Percentiles rank a stretch among this genome's conserved stretches.
These are phyloP conservation scores for Tulasnella sp. DNA, from an alignment of 768 basidiomycete genomes.

Conservation along the genomic window DNA sequence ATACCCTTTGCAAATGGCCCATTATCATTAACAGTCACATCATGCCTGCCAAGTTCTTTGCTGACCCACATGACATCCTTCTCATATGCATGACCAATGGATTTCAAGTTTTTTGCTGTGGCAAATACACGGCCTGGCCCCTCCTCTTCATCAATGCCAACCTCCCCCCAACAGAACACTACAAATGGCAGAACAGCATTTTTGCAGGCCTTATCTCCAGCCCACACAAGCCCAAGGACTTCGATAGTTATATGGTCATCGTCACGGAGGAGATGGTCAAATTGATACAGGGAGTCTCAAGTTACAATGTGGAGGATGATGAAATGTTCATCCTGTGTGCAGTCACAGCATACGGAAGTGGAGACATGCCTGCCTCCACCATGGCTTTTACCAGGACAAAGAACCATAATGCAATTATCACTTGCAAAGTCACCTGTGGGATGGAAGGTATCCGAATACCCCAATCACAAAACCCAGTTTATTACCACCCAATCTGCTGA, in stretches of 20 bases:
- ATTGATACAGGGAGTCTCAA: slow-evolving; percentile 25
- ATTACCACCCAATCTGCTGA: slow-evolving; percentile 21
- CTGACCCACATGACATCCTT: neutral
- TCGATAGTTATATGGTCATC: slow-evolving; percentile 31
- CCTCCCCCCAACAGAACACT: slow-evolving; percentile 30
- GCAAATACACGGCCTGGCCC: slow-evolving; percentile 30
- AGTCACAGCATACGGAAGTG: slow-evolving; percentile 23
- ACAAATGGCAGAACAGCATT: slow-evolving; percentile 29
- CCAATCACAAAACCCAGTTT: slow-evolving; percentile 18
- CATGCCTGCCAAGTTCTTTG: neutral
- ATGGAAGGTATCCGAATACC: slow-evolving; percentile 25
- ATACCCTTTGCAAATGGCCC: neutral
- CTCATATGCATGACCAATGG: slow-evolving; percentile 25
- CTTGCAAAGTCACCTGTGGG: slow-evolving; percentile 30
- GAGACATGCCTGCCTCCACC: slow-evolving; percentile 29
- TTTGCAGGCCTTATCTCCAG: slow-evolving; percentile 36
- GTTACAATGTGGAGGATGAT: slow-evolving; percentile 25
- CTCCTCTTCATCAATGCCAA: slow-evolving; percentile 35
- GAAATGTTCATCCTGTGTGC: slow-evolving; percentile 26
- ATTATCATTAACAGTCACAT: neutral
- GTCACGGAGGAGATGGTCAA: slow-evolving; percentile 28
- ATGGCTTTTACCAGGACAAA: slow-evolving; percentile 30
- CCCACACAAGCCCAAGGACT: slow-evolving; percentile 32
- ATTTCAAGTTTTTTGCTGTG: slow-evolving; percentile 30
- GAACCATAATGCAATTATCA: slow-evolving; percentile 31